Base-by-base conservation (phyloP, 805 yeast species). In the Candida khao-thaluensis region DNA sequence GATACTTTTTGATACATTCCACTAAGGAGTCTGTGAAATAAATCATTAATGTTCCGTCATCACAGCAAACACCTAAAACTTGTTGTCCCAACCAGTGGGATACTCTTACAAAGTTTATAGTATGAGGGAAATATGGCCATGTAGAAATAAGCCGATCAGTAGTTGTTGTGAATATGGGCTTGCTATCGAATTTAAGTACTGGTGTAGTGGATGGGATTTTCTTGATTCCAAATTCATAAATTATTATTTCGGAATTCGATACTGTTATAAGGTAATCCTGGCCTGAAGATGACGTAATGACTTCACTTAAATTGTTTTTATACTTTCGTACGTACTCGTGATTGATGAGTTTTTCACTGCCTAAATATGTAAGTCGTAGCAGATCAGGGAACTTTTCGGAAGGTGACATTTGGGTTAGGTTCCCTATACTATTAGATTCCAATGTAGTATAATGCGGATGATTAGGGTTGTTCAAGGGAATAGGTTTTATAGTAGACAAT, bases 121-220 rank as follows among this genome's bases (percentile, higher is more conserved):
- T 66, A 52, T 77, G 82, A 1, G 84, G 83, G 35, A 61, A 66
- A 35, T 62, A 62, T 0, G 79, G 76, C 74, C 76, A 73, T 1
- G 80, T 75, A 5, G 79, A 68, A 7, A 64, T 57, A 6, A 56
- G 50, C 23, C 72, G 43, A 47, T 76, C 79, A 1, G 58, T 48
- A 1, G 62, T 59, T 1, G 71, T 56, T 1, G 78, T 71, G 18
- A 51, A 45, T 6, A 49, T 36, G 0, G 81, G 80, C 20, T 60
- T 52, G 0, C 74, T 64, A 37, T 71, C 75, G 35, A 76, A 60
- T 15, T 54, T 51, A n/a, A 71, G 41, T 1, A 42, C 38, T 1
- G 64, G 60, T 3, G 40, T 38, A 1, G 42, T 30, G 3, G 47
- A 30, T 1, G 74, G 72, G 9, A 55, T 33, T 28, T 52, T 58